Base-by-base conservation (phyloP, 257 asterid species). In the Echium plantagineum region DNA sequence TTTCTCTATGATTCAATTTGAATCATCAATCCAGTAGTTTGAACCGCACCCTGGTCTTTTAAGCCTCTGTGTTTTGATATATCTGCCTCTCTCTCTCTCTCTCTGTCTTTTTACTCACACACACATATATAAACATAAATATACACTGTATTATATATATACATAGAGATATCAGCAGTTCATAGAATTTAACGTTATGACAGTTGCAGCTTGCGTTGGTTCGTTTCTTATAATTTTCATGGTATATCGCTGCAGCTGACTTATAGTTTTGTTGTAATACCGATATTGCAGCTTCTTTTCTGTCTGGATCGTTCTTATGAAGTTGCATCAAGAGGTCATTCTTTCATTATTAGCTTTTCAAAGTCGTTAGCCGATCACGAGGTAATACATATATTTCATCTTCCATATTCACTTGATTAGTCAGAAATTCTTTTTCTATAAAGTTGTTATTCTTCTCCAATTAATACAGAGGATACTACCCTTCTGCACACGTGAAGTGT, bases 401-500 rank as follows among this genome's bases (percentile, higher is more conserved):
- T 70, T 52, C 48, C 48, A 62, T 68, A 48, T 71, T 65, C 61
- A 52, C 48, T 69, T 21, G 49, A 57, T 52, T 52, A 57, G 31
- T 66, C 57, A 49, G 55, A 57, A 47, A 20, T 5, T n/a, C 19
- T 31, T 22, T 17, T 16, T 32, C 42, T 2, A n/a, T n/a, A 26
- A 60, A 24, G 60, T 53, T 69, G 58, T 51, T 75, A 60, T 63
- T 55, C 53, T 70, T 61, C 63, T 9, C 62, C 60, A 66, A 49
- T 59, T 76, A 46, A 68, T 59, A 24, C 90, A 93, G 99, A 80
- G 78, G 60, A 71, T 56, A 63, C 74, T 93, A 72, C 99, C 99
- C 18, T 93, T 89, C 80, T 93, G 99, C 67, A 73, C 81, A 83
- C 99, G 97, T 57, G 99, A 93, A 86, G 97, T 87, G 28, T 93